Percentiles rank a stretch among this genome's conserved stretches.
These are phyloP conservation scores for Eutypella sp. DNA, from an alignment of 2,329 filamentous ascomycete genomes.

Conservation along the genomic window DNA sequence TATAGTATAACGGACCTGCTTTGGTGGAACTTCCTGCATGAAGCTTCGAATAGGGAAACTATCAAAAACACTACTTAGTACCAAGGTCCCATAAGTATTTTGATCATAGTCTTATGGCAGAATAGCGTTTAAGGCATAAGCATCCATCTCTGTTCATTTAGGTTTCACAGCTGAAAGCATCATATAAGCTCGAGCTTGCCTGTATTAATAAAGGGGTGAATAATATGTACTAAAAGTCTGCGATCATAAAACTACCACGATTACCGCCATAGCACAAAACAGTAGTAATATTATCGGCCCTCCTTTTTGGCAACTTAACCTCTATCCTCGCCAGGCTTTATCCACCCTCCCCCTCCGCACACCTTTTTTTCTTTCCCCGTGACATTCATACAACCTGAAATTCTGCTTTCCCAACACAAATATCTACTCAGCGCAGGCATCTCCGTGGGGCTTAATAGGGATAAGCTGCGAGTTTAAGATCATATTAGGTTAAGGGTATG, in stretches of 20 bases:
- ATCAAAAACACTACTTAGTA: too few relatives aligned
- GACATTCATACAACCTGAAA: constrained; percentile 23
- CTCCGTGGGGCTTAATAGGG: constrained; percentile 21
- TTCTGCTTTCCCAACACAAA: constrained; percentile 24
- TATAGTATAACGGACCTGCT: too few relatives aligned
- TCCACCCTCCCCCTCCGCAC: too few relatives aligned
- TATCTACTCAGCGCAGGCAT: constrained; percentile 26
- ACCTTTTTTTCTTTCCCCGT: constrained; percentile 14
- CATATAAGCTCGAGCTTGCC: too few relatives aligned
- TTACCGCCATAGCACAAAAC: constrained; percentile 20
- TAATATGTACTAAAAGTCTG: constrained; percentile 18
- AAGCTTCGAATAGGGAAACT: too few relatives aligned
- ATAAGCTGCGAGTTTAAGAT: constrained; percentile 23
- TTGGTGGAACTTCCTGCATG: too few relatives aligned
- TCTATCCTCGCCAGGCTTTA: constrained; percentile 7
- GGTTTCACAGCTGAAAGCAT: too few relatives aligned
- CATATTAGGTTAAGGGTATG: constrained; percentile 21
- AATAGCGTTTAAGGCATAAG: too few relatives aligned
- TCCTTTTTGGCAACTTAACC: constrained; percentile 7
- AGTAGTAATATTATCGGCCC: constrained; percentile 16
- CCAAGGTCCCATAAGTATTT: too few relatives aligned
- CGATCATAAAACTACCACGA: constrained; percentile 21
- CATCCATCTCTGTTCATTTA: too few relatives aligned
- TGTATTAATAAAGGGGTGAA: constrained; percentile 6
- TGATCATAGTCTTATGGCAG: too few relatives aligned